Percentiles rank a stretch among this genome's conserved stretches.
Evolutionary conservation across 1,139 yeast species (phyloP).

Genomic region (Lodderomyces parapsilosis): DNA sequence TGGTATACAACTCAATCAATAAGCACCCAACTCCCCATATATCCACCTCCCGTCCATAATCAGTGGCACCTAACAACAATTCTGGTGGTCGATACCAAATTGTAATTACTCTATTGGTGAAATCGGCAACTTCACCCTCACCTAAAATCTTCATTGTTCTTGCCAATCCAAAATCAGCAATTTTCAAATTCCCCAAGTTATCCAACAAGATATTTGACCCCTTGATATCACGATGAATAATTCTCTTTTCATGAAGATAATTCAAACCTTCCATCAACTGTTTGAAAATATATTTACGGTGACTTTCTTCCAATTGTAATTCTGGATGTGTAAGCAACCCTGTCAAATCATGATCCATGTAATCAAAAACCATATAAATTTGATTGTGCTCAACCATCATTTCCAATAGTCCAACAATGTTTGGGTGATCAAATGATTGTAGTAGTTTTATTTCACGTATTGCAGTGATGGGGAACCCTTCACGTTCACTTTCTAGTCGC

Average conservation of each 20-base stretch:
- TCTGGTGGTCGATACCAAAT: constrained; percentile 98
- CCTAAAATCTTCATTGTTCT: constrained; percentile 65
- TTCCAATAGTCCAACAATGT: constrained; percentile 78
- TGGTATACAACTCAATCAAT: constrained; percentile 74
- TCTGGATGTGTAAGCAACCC: constrained; percentile 83
- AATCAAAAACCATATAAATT: constrained; percentile 89
- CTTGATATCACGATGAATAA: constrained; percentile 91
- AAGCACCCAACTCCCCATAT: constrained; percentile 98
- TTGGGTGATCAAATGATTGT: constrained; percentile 82
- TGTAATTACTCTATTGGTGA: constrained; percentile 92
- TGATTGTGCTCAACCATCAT: constrained; percentile 85
- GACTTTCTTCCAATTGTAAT: constrained; percentile 58
- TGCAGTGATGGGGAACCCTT: constrained; percentile 96
- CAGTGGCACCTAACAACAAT: constrained; percentile 82
- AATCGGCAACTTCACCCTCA: constrained; percentile 60
- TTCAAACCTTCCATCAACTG: constrained; percentile 80
- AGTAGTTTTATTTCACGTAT: constrained; percentile 85
- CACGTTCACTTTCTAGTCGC: constrained; percentile 82
- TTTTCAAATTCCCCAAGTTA: constrained; percentile 68
- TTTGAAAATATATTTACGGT: constrained; percentile 71
- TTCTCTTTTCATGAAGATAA: constrained; percentile 75
- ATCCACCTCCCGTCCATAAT: constrained; percentile 88
- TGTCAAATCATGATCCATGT: constrained; percentile 89
- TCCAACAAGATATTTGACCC: constrained; percentile 87
- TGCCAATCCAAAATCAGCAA: constrained; percentile 95